Evolutionary conservation across 495 filamentous ascomycete species (phyloP), one percentile per base, ranked within the genome.

Genomic region (Lasiosphaeris hirsuta): DNA sequence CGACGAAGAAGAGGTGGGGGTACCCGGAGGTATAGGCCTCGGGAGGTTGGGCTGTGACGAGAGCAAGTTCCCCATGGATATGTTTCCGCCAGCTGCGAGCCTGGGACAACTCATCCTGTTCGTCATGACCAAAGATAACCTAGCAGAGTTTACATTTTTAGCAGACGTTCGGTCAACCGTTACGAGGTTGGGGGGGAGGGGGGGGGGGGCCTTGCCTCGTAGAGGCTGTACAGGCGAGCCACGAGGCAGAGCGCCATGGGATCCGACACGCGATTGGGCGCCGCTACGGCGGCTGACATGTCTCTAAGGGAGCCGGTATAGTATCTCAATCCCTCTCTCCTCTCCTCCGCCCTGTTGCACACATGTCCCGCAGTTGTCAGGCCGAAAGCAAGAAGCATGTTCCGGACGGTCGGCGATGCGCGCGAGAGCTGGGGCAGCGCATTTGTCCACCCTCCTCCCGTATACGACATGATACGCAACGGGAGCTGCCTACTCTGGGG

Each of bases 371-470:
- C 41, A n/a, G 41, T 44, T 44, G 41, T 44, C 41, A 44, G 41
- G 15, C 41, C 8, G 6, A 44, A 18, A 6, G 41, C 41, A 6
- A 44, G 18, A n/a, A 44, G 18, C 41, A 15, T 44, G 7, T 13
- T 44, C 41, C 14, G 41, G 14, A 44, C 14, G 8, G 41, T 44
- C 14, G 14, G 14, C 14, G 41, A 15, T 44, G 41, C 13, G 41
- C 14, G 7, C 18, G 23, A 30, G 5, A 55, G 52, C 34, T 35
- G 13, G 40, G 36, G 52, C 18, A 55, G 40, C 19, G 43, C 52
- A 34, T 43, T 55, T 11, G 52, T 55, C 52, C 52, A 55, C 10
- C 52, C 52, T 40, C 52, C 52, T 36, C 38, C 19, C 41, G 40
- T 30, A 5, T 30, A 30, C 5, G 23, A 2, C 23, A 30, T 30